These are phyloP conservation scores for Blastocystis sp. DNA, from an alignment of 352 stramenopile genomes.

Conservation along the genomic window DNA sequence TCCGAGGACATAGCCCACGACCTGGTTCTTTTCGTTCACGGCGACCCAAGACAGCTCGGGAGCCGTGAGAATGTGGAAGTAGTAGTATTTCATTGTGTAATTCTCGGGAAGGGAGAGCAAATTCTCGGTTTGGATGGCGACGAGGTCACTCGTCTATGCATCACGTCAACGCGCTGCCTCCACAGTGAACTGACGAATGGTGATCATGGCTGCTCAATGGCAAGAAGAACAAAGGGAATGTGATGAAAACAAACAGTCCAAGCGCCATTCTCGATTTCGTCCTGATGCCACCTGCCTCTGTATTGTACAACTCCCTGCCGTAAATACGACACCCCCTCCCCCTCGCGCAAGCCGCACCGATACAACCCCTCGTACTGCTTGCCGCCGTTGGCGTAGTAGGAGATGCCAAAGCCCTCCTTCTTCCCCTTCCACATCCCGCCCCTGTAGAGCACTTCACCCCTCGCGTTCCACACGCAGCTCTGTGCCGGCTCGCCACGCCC, in stretches of 20 bases:
- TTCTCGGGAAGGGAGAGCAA: conserved; percentile 99
- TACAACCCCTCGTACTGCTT: not conserved
- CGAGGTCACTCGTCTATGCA: conserved; percentile 85
- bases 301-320: not conserved
- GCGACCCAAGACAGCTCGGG: conserved; percentile 97
- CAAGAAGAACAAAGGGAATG: not conserved
- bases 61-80: conserved; percentile 98
- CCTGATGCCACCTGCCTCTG: not conserved
- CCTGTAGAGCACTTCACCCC: not conserved
- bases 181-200: conserved; percentile 51
- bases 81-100: conserved; percentile 99
- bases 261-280: not conserved
- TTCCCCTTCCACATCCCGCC: not conserved
- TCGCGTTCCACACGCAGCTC: not conserved
- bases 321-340: not conserved
- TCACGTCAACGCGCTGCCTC: not conserved
- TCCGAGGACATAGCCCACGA: conserved; percentile 97
- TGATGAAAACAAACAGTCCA: conserved; percentile 19
- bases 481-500: too few species aligned
- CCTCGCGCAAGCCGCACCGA: not conserved
- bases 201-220: not conserved
- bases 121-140: conserved; percentile 98
- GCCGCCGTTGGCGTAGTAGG: not conserved
- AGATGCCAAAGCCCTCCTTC: not conserved
- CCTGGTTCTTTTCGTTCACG: conserved; percentile 91